These are phyloP conservation scores for Schizopora paradoxa DNA, from an alignment of 1,284 basidiomycete genomes.

Conservation along the genomic window DNA sequence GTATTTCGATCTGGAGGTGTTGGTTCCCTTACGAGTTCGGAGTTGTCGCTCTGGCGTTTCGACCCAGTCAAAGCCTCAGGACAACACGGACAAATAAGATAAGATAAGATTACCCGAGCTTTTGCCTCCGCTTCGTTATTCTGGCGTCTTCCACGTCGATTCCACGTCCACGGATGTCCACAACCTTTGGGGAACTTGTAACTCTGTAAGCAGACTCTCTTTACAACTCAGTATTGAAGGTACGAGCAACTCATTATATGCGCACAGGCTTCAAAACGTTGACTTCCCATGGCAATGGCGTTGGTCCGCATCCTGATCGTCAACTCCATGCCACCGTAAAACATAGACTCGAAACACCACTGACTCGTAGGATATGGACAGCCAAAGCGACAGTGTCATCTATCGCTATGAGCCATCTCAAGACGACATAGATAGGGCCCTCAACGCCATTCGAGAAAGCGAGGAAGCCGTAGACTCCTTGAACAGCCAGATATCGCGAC, in stretches of 20 bases:
- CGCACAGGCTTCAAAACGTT: no score
- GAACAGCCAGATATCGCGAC: conserved; percentile 13
- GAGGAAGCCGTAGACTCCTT: conserved; percentile 8
- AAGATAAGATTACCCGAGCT: not conserved
- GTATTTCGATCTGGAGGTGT: not conserved
- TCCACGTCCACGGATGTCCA: not conserved
- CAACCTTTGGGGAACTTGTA: no score
- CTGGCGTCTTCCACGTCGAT: not conserved
- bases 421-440: conserved; percentile 11
- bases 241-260: no score
- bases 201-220: no score
- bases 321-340: no score
- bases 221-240: no score
- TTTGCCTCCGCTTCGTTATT: not conserved
- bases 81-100: conserved; percentile 3
- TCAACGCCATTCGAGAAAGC: conserved; percentile 11
- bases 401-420: conserved; percentile 13
- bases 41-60: not conserved
- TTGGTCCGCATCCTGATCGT: not conserved
- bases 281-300: not conserved
- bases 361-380: no score
- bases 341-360: no score
- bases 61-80: not conserved
- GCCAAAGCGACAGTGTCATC: conserved; percentile 1
- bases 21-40: not conserved